A percentile compares a stretch with the other conserved stretches of the same genome.
phyloP scores from a whole-genome alignment of 148 eudicot species.

The Camellia lanceoleosa region DNA sequence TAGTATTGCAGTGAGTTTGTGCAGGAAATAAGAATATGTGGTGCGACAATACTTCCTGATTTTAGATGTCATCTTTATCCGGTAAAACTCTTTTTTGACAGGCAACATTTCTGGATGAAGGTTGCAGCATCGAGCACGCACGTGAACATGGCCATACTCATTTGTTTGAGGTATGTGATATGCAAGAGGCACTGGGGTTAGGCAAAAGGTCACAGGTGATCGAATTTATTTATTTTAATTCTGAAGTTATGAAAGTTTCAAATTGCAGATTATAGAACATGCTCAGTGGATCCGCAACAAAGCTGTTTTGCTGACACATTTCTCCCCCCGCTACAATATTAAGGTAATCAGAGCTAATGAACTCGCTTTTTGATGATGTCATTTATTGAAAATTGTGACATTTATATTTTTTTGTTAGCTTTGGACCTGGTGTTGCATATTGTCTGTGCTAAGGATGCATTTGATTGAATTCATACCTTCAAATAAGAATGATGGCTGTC shows the following conservation, averaged over 20 bases:
- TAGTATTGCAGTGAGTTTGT: not conserved
- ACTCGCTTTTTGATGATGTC: constrained; percentile 1
- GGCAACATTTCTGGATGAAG: constrained; percentile 90
- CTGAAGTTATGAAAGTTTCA: constrained; percentile 3
- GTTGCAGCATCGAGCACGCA: constrained; percentile 70
- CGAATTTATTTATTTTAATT: not conserved
- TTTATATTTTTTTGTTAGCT: not conserved
- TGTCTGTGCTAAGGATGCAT: not conserved
- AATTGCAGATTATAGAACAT: constrained; percentile 71
- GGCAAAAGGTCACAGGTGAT: not conserved
- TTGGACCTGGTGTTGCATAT: not conserved
- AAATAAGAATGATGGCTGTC: constrained; percentile 4
- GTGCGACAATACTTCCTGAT: not conserved
- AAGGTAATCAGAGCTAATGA: constrained; percentile 53
- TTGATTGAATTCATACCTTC: not conserved
- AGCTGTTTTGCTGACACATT: constrained; percentile 74
- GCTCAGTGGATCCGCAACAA: constrained; percentile 88
- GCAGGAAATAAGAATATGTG: not conserved
- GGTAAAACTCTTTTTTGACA: constrained; percentile 27
- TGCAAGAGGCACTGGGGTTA: not conserved
- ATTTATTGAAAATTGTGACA: not conserved
- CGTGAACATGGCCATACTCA: constrained; percentile 93
- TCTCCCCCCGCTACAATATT: constrained; percentile 79
- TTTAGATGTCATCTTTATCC: constrained; percentile 6
- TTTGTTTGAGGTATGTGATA: constrained; percentile 62